Percentiles rank a stretch among this genome's conserved stretches.
phyloP scores from a whole-genome alignment of 371 early-diverging fungal species.

The Furculomyces boomerangus region DNA sequence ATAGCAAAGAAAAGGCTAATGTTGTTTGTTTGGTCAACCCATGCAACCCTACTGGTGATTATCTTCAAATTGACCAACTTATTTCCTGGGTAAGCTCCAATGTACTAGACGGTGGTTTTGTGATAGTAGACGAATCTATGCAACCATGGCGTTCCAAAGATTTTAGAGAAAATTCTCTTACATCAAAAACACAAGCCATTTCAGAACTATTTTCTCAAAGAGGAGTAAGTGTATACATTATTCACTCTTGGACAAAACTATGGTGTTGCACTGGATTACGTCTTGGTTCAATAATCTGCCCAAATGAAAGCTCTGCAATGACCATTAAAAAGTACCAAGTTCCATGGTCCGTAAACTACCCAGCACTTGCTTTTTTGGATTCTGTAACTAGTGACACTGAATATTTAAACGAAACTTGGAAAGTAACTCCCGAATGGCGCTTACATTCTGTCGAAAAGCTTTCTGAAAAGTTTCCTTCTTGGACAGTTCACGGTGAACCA shows the following conservation, averaged over 20 bases:
- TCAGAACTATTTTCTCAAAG: conserved; percentile 31
- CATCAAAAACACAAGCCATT: conserved; percentile 37
- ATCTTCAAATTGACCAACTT: conserved; percentile 40
- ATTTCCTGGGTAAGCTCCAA: conserved; percentile 47
- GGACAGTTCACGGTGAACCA: conserved; percentile 48
- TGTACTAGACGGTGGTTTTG: conserved; percentile 42
- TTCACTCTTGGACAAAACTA: conserved; percentile 82
- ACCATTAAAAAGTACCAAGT: conserved; percentile 55
- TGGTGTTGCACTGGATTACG: conserved; percentile 81
- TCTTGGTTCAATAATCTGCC: conserved; percentile 69
- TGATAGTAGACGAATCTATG: conserved; percentile 76
- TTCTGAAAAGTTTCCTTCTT: conserved; percentile 15
- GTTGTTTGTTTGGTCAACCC: conserved; percentile 66
- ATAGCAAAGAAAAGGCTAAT: conserved; percentile 30
- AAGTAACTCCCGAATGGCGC: conserved; percentile 43
- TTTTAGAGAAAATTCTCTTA: conserved; percentile 57
- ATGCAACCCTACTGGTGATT: conserved; percentile 76
- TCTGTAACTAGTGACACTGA: conserved; percentile 45
- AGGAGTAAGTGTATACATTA: conserved; percentile 55
- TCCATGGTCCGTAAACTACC: conserved; percentile 74
- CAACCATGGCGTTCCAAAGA: conserved; percentile 64
- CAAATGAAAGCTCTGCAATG: conserved; percentile 38
- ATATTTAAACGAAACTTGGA: conserved; percentile 58
- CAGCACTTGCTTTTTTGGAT: conserved; percentile 58
- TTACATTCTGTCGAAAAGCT: conserved; percentile 30